Conservation (phyloP, 2,329 filamentous ascomycete species). For the Aspergillus tamarii region DNA sequence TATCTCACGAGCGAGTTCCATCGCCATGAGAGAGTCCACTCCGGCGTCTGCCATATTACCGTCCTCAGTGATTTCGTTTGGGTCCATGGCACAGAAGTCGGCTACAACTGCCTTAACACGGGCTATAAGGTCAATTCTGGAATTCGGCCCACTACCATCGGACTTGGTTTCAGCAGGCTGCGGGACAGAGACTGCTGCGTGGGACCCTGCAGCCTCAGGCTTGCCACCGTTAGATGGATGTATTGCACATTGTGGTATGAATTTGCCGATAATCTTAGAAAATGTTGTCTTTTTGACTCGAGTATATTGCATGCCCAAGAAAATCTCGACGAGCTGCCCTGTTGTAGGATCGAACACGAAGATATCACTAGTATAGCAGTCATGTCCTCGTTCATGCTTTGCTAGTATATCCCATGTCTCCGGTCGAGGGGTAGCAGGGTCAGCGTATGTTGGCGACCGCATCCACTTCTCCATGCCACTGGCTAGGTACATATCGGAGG, state of each 20-base stretch:
- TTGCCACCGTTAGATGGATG: background rate
- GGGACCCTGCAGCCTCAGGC: background rate
- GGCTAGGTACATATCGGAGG: slow-evolving; percentile 35
- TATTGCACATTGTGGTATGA: background rate
- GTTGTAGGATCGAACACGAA: slow-evolving; percentile 37
- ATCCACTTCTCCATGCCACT: slow-evolving; percentile 35
- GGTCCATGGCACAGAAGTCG: slow-evolving; percentile 21
- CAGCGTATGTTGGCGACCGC: slow-evolving; percentile 26
- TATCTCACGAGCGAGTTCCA: slow-evolving; percentile 52
- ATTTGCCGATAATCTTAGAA: slow-evolving; percentile 10
- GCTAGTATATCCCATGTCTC: slow-evolving; percentile 33
- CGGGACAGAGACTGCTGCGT: no score
- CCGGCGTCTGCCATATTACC: slow-evolving; percentile 37
- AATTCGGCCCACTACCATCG: background rate
- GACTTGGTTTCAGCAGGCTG: no score
- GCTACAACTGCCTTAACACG: slow-evolving; percentile 21
- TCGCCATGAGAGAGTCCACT: slow-evolving; percentile 56
- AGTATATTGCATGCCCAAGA: slow-evolving; percentile 36
- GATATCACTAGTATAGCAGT: slow-evolving; percentile 32
- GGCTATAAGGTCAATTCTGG: background rate
- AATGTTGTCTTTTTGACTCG: slow-evolving; percentile 28
- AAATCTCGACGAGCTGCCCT: slow-evolving; percentile 31
- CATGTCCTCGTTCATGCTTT: slow-evolving; percentile 27
- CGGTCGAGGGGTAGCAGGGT: slow-evolving; percentile 8
- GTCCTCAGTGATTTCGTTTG: slow-evolving; percentile 15